Evolutionary conservation across 441 rosid genomes (phyloP), one percentile per base, ranked within the genome.

Genomic region (Pelargonium exstipulatum): DNA sequence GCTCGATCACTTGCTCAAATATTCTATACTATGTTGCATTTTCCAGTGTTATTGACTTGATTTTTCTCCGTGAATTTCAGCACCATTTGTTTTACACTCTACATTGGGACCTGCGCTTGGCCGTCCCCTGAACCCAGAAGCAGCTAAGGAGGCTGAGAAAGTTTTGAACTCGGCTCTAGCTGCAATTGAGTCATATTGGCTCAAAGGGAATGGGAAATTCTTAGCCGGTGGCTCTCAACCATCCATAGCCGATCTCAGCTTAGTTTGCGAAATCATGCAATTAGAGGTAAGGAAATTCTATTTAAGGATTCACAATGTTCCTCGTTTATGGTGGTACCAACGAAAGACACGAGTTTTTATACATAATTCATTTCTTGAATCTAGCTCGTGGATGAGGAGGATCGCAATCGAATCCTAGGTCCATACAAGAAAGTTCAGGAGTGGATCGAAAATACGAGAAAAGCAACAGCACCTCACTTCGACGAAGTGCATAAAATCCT

Each of bases 171-270:
- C 84, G 45, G 85, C 98, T 29, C 76, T 89, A 48, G 74, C 76
- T 42, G 81, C 70, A 77, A 83, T 94, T 22, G 97, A 91, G 77
- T 80, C 90, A 10, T 40, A 87, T 43, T 89, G 98, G 98, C 95
- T 94, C 62, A 85, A 86, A 69, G 92, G 86, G 10, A 85, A 77
- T 69, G 90, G 90, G 13, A 85, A 78, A 29, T 94, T 86, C 82
- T 76, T 90, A 84, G 71, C 87, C 2, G 92, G 92, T 62, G 80
- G 88, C 76, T 87, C 84, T 82, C 96, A 85, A 72, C 95, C 93
- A 53, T 84, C 95, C 32, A 84, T 94, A 76, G 96, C 96, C 63
- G 97, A 94, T 85, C 86, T 93, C 60, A 89, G 91, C 87, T 87
- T 94, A 40, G 91, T 86, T 8, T 94, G 97, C 73, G 95, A 94